Conservation (phyloP, 306 rosid species). For the Albizia julibrissin region DNA sequence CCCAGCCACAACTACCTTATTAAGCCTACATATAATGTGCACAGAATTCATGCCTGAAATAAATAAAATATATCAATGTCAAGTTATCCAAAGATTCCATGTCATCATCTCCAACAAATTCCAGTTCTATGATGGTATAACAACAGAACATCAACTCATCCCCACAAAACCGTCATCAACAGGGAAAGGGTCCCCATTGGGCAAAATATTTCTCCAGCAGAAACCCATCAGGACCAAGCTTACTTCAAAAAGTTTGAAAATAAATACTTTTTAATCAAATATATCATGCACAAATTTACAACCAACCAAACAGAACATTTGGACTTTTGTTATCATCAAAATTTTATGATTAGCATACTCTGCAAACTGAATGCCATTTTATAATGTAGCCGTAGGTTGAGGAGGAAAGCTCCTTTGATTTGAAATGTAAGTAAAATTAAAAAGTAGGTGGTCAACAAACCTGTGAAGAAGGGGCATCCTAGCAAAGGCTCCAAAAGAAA, state of each 20-base stretch:
- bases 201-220: slow-evolving; percentile 16
- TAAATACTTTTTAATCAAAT: slow-evolving; percentile 19
- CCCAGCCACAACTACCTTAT: not conserved
- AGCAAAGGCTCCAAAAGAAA: slow-evolving; percentile 88
- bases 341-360: not conserved
- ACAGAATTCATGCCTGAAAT: not conserved
- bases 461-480: slow-evolving; percentile 85
- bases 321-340: not conserved
- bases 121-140: not conserved
- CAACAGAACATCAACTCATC: not conserved
- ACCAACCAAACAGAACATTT: not conserved
- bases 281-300: not conserved
- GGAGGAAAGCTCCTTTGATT: not conserved
- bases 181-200: not conserved
- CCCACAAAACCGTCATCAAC: not conserved
- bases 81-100: not conserved
- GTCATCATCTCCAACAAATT: not conserved
- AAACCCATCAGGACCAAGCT: slow-evolving; percentile 27
- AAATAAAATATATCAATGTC: not conserved
- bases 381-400: slow-evolving; percentile 15
- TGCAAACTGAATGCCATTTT: slow-evolving; percentile 1
- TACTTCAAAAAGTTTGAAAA: slow-evolving; percentile 2
- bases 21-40: slow-evolving; percentile 1
- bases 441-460: slow-evolving; percentile 44
- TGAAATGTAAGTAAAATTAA: slow-evolving; percentile 15